Percentiles rank a stretch among this genome's conserved stretches.
Evolutionary conservation across 2,329 filamentous ascomycete genomes (phyloP).

Genomic region (Dactylellina cionopaga): DNA sequence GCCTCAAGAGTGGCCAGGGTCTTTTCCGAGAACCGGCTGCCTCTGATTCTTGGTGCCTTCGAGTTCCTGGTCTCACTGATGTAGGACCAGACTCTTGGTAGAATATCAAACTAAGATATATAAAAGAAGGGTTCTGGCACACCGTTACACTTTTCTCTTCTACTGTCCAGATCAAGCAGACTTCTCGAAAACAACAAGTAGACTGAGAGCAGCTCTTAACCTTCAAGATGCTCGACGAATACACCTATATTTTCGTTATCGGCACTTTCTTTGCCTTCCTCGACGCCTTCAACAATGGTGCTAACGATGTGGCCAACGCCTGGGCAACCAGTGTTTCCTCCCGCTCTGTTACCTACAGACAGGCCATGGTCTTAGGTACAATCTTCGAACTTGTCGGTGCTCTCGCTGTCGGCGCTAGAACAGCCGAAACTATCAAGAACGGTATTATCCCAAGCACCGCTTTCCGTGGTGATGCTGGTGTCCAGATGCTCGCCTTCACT

Average conservation of each 20-base stretch:
- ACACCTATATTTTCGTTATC: constrained; percentile 78
- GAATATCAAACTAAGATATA: constrained; percentile 9
- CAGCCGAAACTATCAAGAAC: constrained; percentile 84
- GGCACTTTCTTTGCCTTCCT: constrained; percentile 80
- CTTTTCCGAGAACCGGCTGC: constrained; percentile 31
- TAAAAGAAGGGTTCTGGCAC: constrained; percentile 18
- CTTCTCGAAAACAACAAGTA: constrained; percentile 19
- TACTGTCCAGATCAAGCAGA: constrained; percentile 14
- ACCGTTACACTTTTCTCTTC: constrained; percentile 2
- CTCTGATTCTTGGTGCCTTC: constrained; percentile 10
- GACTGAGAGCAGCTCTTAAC: constrained; percentile 4
- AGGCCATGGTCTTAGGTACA: constrained; percentile 73
- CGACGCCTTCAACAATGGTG: constrained; percentile 81
- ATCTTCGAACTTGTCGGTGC: constrained; percentile 76
- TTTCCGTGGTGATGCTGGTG: constrained; percentile 63
- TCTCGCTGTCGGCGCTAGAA: constrained; percentile 72
- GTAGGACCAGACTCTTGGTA: constrained; percentile 23
- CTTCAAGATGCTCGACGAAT: constrained; percentile 70
- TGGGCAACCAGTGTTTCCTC: constrained; percentile 85
- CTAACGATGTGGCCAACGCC: constrained; percentile 79
- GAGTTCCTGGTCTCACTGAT: constrained; percentile 21
- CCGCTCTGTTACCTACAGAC: constrained; percentile 76
- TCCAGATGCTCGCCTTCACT: constrained; percentile 69
- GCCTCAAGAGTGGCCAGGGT: constrained; percentile 18
- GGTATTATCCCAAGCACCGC: constrained; percentile 61